A percentile compares a stretch with the other conserved stretches of the same genome.
Conservation (phyloP, 148 eudicot species). For the Polygonum aviculare region DNA sequence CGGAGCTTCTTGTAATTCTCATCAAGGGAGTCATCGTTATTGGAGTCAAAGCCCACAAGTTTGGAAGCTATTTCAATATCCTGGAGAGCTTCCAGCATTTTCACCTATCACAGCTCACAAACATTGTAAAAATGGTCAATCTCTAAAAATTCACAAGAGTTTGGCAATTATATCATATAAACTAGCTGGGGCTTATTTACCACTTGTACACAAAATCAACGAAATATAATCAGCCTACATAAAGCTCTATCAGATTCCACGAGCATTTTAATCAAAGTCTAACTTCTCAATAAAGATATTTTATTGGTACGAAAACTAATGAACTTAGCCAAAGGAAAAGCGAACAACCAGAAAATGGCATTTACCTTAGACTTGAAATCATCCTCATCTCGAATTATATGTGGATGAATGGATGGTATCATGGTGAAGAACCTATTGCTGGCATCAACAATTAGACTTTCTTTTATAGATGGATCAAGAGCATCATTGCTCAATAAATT, state of each 20-base stretch:
- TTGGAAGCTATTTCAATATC: slow-evolving; percentile 98
- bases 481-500: slow-evolving; percentile 42
- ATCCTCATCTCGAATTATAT: slow-evolving; percentile 87
- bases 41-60: slow-evolving; percentile 86
- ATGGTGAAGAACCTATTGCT: slow-evolving; percentile 94
- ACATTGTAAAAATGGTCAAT: not conserved
- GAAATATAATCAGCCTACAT: not conserved
- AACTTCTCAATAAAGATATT: not conserved
- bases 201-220: not conserved
- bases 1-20: slow-evolving; percentile 78
- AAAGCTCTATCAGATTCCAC: not conserved
- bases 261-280: slow-evolving; percentile 4
- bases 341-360: not conserved
- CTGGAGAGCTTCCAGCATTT: slow-evolving; percentile 99
- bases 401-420: slow-evolving; percentile 96
- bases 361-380: slow-evolving; percentile 90
- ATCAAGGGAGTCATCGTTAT: slow-evolving; percentile 66
- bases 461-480: slow-evolving; percentile 45
- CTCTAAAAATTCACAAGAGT: not conserved
- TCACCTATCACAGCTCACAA: slow-evolving; percentile 42
- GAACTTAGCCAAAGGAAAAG: not conserved
- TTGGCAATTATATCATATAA: not conserved
- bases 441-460: slow-evolving; percentile 81
- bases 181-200: not conserved
- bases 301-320: not conserved